Evolutionary conservation across 75 land plant species (phyloP).

Genomic region (Larix kaempferi): DNA sequence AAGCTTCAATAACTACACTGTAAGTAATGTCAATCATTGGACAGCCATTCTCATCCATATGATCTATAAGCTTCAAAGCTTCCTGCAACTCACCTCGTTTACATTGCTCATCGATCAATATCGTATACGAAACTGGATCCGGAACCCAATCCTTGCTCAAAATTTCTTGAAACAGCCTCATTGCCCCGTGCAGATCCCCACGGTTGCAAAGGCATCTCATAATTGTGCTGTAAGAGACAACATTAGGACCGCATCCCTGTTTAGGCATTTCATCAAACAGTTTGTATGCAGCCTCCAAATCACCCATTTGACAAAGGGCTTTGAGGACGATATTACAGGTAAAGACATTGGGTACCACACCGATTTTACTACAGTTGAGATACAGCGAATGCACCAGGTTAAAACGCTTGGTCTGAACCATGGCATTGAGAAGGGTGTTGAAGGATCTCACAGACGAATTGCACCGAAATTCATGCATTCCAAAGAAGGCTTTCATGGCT

Average conservation of each 20-base stretch:
- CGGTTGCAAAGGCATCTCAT: constrained; percentile 26
- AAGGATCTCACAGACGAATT: constrained; percentile 37
- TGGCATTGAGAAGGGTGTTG: constrained; percentile 49
- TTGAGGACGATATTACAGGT: constrained; percentile 51
- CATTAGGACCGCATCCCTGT: constrained; percentile 55
- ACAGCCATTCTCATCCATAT: constrained; percentile 61
- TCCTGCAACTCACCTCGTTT: constrained; percentile 41
- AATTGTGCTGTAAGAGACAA: constrained; percentile 59
- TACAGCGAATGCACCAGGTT: constrained; percentile 31
- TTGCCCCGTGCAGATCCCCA: constrained; percentile 46
- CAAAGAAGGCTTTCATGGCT: constrained; percentile 35
- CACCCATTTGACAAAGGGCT: constrained; percentile 42
- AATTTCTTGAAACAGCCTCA: constrained; percentile 42
- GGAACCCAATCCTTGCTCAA: constrained; percentile 50
- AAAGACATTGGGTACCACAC: constrained; percentile 51
- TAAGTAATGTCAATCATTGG: constrained; percentile 59
- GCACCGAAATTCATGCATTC: constrained; percentile 23
- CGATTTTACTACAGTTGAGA: constrained; percentile 23
- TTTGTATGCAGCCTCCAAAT: constrained; percentile 31
- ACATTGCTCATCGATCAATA: constrained; percentile 58
- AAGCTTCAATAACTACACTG: constrained; percentile 55
- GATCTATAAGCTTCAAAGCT: constrained; percentile 59
- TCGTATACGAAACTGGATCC: constrained; percentile 52
- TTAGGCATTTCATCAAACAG: constrained; percentile 64
- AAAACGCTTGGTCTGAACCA: constrained; percentile 45